These are phyloP conservation scores for Trichoderma sp. DNA, from an alignment of 2,329 filamentous ascomycete genomes.

Conservation along the genomic window DNA sequence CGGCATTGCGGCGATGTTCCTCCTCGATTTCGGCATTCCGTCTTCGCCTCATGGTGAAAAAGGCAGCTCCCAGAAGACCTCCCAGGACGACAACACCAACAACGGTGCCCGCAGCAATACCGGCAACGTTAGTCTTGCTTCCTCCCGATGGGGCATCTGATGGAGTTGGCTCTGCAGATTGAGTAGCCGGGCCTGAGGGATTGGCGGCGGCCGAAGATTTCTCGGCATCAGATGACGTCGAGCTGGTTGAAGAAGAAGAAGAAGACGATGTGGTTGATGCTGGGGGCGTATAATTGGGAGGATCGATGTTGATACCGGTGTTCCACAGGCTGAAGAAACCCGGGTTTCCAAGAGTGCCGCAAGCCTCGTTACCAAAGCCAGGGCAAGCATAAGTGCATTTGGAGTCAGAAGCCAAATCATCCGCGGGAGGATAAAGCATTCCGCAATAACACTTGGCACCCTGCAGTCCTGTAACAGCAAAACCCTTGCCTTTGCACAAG, in stretches of 20 bases:
- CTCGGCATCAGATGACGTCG: conserved; percentile 3
- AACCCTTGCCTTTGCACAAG: conserved; percentile 44
- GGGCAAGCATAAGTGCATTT: conserved; percentile 69
- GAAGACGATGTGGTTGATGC: conserved; percentile 34
- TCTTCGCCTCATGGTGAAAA: conserved; percentile 76
- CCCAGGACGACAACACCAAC: conserved; percentile 75
- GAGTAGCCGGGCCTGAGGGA: conserved; percentile 34
- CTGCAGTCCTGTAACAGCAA: conserved; percentile 63
- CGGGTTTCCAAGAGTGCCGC: conserved; percentile 48
- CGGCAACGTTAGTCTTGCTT: conserved; percentile 69
- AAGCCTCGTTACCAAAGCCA: conserved; percentile 65
- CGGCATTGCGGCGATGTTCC: conserved; percentile 80
- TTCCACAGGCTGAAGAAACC: conserved; percentile 54
- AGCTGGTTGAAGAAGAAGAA: conserved; percentile 7
- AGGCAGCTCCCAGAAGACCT: conserved; percentile 67
- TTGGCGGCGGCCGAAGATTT: conserved; percentile 2
- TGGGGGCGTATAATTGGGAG: conserved; percentile 34
- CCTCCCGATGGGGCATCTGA: conserved; percentile 35
- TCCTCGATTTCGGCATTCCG: conserved; percentile 79
- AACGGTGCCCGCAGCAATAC: conserved; percentile 85
- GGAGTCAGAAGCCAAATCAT: conserved; percentile 56
- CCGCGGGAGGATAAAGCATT: conserved; percentile 63
- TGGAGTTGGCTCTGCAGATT: conserved; percentile 30
- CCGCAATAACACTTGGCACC: conserved; percentile 75
- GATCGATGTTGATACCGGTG: conserved; percentile 50